Evolutionary conservation across 2,329 filamentous ascomycete species (phyloP), one percentile per base, ranked within the genome.

Genomic region (Lachnellula occidentalis): DNA sequence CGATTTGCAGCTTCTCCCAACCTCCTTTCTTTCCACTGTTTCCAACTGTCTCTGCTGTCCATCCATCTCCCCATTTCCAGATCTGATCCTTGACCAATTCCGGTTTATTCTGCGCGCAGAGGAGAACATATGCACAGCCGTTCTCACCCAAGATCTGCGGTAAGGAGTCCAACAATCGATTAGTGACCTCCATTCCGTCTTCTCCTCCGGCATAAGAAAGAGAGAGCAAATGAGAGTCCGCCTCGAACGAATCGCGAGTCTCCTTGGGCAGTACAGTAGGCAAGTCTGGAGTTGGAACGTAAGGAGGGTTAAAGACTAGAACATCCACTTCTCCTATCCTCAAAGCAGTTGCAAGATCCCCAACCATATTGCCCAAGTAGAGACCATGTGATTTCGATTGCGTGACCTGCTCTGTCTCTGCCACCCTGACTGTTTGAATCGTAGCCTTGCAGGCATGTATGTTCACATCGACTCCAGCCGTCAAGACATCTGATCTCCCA

Each of bases 301-400:
- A 99, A 0, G 94, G 94, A 51, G 94, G 94, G 69, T 99, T 99
- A 78, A 97, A 99, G 27, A 99, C 80, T 58, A 99, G 78, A 11
- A 99, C 79, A 68, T 99, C 94, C 5, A 95, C 79, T 39, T 73
- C 72, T 2, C 77, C 75, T 0, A 74, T 67, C 7, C 79, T 78
- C 41, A 95, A 73, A 0, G 85, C 74, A 2, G 79, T 71, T 4
- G 79, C 77, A 0, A 99, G 77, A 67, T 97, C 90, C 1, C 82
- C 86, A 55, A 83, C 83, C 24, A 86, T 69, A 17, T 86, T 80
- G 41, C 83, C 86, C 7, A 94, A 71, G 63, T 87, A 89, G 8
- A 73, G 64, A 3, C 74, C 78, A 50, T 71, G 63, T 14, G 70
- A 71, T 6, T 53, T 54, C 0, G 64, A 58, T 50, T 72, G 68